phyloP scores from a whole-genome alignment of 129 eudicot genomes.

The Tanacetum coccineum region DNA sequence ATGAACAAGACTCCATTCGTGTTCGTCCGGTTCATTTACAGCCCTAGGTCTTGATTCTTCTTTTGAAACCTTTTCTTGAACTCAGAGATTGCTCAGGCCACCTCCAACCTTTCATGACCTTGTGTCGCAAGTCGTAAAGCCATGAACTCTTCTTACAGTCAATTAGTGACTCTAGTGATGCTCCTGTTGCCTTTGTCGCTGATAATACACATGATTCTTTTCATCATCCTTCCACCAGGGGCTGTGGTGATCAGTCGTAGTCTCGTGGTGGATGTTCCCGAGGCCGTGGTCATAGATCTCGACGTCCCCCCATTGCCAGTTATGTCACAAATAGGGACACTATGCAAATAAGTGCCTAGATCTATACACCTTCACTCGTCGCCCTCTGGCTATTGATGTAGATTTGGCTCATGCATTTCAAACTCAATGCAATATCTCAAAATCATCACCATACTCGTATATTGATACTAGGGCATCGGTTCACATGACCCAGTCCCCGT shows the following conservation, averaged over 20 bases:
- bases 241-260: too few species aligned
- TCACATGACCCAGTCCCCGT: neutral
- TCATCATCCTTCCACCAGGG: neutral
- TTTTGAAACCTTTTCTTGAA: neutral
- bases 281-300: neutral
- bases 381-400: neutral
- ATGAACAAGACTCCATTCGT: too few species aligned
- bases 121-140: neutral
- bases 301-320: neutral
- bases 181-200: neutral
- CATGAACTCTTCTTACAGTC: neutral
- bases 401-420: slow-evolving; percentile 1
- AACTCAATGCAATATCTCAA: neutral
- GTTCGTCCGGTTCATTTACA: too few species aligned
- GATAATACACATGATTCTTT: neutral
- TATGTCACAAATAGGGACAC: neutral
- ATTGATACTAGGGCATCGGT: neutral
- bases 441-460: neutral
- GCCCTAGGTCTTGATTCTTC: neutral
- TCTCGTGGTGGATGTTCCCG: too few species aligned
- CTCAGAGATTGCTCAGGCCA: neutral
- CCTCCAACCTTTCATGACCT: neutral
- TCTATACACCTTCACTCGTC: neutral
- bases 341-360: neutral
- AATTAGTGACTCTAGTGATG: neutral